Base-by-base conservation (phyloP, 2,329 filamentous ascomycete genomes). In the Trichoderma sp. region DNA sequence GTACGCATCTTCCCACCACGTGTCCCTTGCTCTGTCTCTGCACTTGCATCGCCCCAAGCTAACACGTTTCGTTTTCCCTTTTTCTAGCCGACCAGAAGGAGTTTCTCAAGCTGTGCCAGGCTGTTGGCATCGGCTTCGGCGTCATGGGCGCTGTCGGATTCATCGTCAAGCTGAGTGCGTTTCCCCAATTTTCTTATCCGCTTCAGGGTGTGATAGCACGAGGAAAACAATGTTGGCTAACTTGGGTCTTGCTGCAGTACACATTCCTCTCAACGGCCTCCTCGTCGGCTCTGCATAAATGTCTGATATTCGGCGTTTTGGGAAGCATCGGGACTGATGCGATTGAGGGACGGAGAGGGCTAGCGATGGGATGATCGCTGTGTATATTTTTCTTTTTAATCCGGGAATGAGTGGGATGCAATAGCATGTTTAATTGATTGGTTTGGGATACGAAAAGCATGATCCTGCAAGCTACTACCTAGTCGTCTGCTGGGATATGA, bases 71-170 rank as follows among this genome's bases (percentile, higher is more conserved):
- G 9, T 47, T 14, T 58, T 2, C 7, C 7, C 9, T n/a, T 21
- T 32, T 18, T 47, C 24, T 67, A 83, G 82, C 82, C 71, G 83
- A 85, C 69, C 78, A 81, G 74, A 80, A 82, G 74, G 83, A 85
- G 76, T 85, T 84, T 74, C 77, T 83, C 69, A 81, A 82, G 75
- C 80, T 85, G 71, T 84, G 82, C 79, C 84, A 86, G 82, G 90
- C 90, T 73, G 90, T 92, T 74, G 90, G 90, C 72, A 86, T 91
- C 74, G 90, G 90, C 73, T 92, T 92, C 83, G 81, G 92, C 74
- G 87, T 92, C 81, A 92, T 91, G 90, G 90, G 90, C 74, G 88
- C 89, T 62, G 90, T 92, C 72, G 90, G 90, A 74, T 92, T 91
- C 82, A 81, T 92, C 74, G 89, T 92, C 79, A 92, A 92, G 86